A percentile compares a stretch with the other conserved stretches of the same genome.
Conservation (phyloP, 495 filamentous ascomycete genomes). For the Bacidia rubella region DNA sequence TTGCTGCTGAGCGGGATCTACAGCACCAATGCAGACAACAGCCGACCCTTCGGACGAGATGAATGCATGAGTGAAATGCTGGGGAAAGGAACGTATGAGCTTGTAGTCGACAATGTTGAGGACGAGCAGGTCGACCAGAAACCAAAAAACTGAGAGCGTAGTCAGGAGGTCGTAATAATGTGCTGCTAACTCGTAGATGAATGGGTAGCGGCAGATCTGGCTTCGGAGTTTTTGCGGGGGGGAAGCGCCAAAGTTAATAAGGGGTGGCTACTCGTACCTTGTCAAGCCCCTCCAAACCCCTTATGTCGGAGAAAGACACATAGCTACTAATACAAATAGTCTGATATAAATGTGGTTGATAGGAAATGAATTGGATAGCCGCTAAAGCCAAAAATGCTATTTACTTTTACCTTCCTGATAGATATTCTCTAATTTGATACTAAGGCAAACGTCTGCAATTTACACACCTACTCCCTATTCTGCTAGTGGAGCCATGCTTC, state of each 20-base stretch:
- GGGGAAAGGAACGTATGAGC: too few relatives aligned
- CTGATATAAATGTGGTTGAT: too few relatives aligned
- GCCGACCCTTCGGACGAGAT: too few relatives aligned
- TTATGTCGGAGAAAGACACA: too few relatives aligned
- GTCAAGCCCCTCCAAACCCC: neutral
- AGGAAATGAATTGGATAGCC: too few relatives aligned
- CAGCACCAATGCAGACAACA: neutral
- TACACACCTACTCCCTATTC: neutral
- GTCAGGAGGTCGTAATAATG: neutral
- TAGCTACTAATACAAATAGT: too few relatives aligned
- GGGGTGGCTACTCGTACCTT: too few relatives aligned
- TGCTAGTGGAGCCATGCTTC: neutral
- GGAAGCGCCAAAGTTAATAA: neutral
- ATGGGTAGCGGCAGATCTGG: neutral
- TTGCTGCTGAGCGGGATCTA: neutral
- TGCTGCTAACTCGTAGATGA: neutral
- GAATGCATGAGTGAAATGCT: too few relatives aligned
- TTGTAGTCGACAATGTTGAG: too few relatives aligned
- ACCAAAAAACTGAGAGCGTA: too few relatives aligned
- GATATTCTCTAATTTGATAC: neutral
- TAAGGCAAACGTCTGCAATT: neutral
- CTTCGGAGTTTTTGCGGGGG: neutral
- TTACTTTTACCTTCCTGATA: neutral
- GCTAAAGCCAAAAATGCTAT: neutral
- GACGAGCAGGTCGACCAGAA: too few relatives aligned